Conservation (phyloP, 1,139 yeast species). For the Meyerozyma athensensis region DNA sequence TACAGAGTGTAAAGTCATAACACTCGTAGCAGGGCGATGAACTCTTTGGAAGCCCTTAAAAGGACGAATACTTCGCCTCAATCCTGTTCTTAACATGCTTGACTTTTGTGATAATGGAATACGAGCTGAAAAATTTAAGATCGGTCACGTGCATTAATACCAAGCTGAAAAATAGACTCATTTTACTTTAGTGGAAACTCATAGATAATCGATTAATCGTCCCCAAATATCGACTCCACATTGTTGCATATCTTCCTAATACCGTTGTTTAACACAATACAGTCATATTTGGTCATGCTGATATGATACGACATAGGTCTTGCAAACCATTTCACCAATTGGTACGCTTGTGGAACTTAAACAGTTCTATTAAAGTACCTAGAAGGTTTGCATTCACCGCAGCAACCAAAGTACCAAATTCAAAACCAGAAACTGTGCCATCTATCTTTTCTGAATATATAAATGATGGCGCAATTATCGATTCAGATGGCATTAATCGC, state of each 20-base stretch:
- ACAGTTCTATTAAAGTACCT: too few species aligned
- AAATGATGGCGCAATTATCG: too few species aligned
- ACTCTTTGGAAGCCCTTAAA: background rate
- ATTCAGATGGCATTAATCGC: background rate
- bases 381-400: too few species aligned
- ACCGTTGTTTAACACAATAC: too few species aligned
- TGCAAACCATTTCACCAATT: background rate
- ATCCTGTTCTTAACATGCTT: background rate
- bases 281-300: background rate
- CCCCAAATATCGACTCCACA: too few species aligned
- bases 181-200: background rate
- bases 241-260: too few species aligned
- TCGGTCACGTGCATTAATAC: slow-evolving; percentile 3
- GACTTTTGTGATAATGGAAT: background rate
- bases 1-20: background rate
- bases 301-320: background rate
- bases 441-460: too few species aligned
- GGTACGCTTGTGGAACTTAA: too few species aligned
- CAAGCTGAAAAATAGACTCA: background rate
- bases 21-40: background rate
- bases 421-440: too few species aligned
- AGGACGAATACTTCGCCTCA: slow-evolving; percentile 1
- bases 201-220: too few species aligned
- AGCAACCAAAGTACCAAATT: too few species aligned
- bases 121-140: background rate